Conservation (phyloP, 1,139 yeast species). For the Suhomyces maxii region DNA sequence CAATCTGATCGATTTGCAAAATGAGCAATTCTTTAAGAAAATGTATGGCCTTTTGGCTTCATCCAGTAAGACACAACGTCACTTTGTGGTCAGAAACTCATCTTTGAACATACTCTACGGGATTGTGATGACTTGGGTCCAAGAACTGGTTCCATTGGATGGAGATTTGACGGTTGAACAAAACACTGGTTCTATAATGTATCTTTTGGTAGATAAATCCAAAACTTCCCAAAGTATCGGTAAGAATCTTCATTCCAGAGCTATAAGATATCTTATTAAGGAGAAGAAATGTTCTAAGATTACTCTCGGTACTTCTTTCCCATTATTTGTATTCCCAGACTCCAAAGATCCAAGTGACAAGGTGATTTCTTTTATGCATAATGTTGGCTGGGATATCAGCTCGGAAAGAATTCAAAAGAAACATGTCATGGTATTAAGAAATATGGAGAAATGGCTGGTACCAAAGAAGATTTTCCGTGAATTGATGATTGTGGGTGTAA, state of each 20-base stretch:
- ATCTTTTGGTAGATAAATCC: conserved; percentile 55
- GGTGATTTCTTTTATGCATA: conserved; percentile 33
- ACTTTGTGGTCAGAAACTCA: conserved; percentile 62
- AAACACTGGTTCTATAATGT: conserved; percentile 46
- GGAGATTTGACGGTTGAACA: conserved; percentile 17
- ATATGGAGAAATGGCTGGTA: conserved; percentile 50
- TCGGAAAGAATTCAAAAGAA: conserved; percentile 20
- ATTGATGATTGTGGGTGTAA: conserved; percentile 58
- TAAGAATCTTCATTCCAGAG: conserved; percentile 55
- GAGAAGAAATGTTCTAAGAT: conserved; percentile 46
- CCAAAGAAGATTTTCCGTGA: conserved; percentile 57
- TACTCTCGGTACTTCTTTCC: conserved; percentile 53
- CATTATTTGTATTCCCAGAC: conserved; percentile 48
- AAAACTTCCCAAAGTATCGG: conserved; percentile 62
- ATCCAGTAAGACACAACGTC: conserved; percentile 36
- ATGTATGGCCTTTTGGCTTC: conserved; percentile 33
- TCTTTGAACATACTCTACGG: conserved; percentile 60
- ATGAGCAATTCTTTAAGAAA: conserved; percentile 31
- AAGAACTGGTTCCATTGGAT: conserved; percentile 24
- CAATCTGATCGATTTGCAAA: conserved; percentile 24
- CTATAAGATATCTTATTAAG: conserved; percentile 50
- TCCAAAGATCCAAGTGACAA: conserved; percentile 24
- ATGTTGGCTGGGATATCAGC: conserved; percentile 40
- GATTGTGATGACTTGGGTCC: conserved; percentile 58
- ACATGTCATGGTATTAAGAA: conserved; percentile 39